Evolutionary conservation across 129 eudicot species (phyloP), one percentile per base, ranked within the genome.

Genomic region (Helichrysum umbraculigerum): DNA sequence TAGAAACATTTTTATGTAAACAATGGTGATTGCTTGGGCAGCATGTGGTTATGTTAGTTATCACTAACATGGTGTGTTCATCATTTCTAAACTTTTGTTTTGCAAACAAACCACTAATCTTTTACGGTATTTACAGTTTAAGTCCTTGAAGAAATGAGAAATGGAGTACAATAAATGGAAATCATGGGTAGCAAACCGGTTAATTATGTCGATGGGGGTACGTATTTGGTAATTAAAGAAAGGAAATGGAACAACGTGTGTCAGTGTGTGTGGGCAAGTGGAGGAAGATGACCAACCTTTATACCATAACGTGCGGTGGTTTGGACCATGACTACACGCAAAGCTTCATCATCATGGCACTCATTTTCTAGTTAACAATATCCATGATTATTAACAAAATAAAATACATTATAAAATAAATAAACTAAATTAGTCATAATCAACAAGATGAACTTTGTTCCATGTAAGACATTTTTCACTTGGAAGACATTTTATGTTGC

Each of bases 251-350:
- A 66, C 33, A 54, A 42, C 71, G 78, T 75, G 70, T 63, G 78
- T 74, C 70, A 74, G 60, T 37, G 78, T 66, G 72, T 66, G 72
- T 50, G 62, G 71, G 63, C 22, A 65, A 65, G 72, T 70, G 81
- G 81, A 47, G 52, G 29, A 70, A 50, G 61, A 62, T 78, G 14
- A 70, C 68, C 71, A 71, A 47, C 54, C 76, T 78, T 78, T 78
- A 78, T 70, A 60, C 63, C 76, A 42, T 70, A 70, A 70, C 64
- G 76, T 78, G 79, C 15, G 73, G 61, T 58, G 7, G 75, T n/a
- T 70, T 70, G 76, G 63, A 70, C 76, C 65, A 70, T 12, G 22
- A 70, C 76, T 78, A 42, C 76, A 70, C 82, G 82, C 82, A 78
- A 78, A 78, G 82, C 35, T 68, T 6, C 76, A 70, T 6, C 76